A percentile compares a stretch with the other conserved stretches of the same genome.
Evolutionary conservation across 371 early-diverging fungal species (phyloP).

Genomic region (Rhizopus arrhizus): DNA sequence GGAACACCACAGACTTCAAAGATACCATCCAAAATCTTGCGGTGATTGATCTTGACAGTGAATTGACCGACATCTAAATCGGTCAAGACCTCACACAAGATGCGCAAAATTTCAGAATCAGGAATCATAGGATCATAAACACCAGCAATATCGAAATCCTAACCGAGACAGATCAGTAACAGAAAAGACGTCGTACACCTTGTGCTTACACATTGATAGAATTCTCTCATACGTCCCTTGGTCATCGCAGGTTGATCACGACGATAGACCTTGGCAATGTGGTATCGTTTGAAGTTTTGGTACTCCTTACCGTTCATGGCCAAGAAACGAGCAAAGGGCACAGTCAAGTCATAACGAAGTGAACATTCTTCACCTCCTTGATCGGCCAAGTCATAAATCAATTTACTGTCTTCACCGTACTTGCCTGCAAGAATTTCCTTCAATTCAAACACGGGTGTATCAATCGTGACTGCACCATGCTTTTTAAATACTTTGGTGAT

Average conservation of each 20-base stretch:
- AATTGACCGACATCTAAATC: constrained; percentile 82
- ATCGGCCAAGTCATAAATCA: constrained; percentile 98
- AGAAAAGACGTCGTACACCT: neutral
- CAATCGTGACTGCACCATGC: constrained; percentile 98
- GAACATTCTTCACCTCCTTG: constrained; percentile 99
- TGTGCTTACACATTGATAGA: constrained; percentile 93
- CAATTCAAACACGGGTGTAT: constrained; percentile 99
- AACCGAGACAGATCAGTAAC: constrained; percentile 12
- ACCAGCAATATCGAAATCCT: constrained; percentile 99
- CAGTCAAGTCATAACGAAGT: constrained; percentile 98
- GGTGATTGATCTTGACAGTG: constrained; percentile 94
- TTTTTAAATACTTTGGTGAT: constrained; percentile 88
- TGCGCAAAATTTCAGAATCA: constrained; percentile 93
- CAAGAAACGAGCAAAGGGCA: constrained; percentile 98
- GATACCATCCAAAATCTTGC: constrained; percentile 96
- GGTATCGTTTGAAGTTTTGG: constrained; percentile 95
- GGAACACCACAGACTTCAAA: constrained; percentile 97
- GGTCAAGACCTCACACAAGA: constrained; percentile 82
- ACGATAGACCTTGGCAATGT: constrained; percentile 99
- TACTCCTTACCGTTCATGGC: constrained; percentile 88
- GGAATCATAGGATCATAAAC: constrained; percentile 94
- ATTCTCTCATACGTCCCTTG: constrained; percentile 99
- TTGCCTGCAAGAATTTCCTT: constrained; percentile 98
- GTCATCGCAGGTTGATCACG: constrained; percentile 99
- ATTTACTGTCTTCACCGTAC: constrained; percentile 99